A percentile compares a stretch with the other conserved stretches of the same genome.
Conservation (phyloP, 768 basidiomycete genomes). For the Artomyces pyxidatus region DNA sequence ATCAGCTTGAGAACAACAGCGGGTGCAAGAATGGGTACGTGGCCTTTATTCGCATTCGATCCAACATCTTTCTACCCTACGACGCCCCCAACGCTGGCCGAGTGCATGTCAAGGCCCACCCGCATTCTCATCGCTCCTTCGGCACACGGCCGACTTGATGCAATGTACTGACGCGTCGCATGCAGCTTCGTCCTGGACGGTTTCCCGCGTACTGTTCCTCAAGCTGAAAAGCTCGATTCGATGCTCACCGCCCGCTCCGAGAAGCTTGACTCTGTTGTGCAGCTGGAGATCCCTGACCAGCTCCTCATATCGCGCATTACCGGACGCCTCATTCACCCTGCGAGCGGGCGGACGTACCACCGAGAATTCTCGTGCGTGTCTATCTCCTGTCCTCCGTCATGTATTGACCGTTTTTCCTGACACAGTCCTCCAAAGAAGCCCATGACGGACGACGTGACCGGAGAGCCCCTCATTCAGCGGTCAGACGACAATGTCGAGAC, state of each 20-base stretch:
- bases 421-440: slow-evolving; percentile 92
- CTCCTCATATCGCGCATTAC: slow-evolving; percentile 97
- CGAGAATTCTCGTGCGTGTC: slow-evolving; percentile 83
- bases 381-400: neutral
- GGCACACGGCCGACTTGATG: no score
- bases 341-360: slow-evolving; percentile 90
- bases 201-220: slow-evolving; percentile 96
- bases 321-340: slow-evolving; percentile 86
- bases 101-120: neutral
- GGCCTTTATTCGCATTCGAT: neutral
- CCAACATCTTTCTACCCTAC: neutral
- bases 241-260: slow-evolving; percentile 83
- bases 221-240: slow-evolving; percentile 90
- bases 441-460: slow-evolving; percentile 89
- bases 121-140: neutral
- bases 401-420: neutral
- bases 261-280: slow-evolving; percentile 85
- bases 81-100: neutral
- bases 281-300: slow-evolving; percentile 88
- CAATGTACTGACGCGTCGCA: neutral
- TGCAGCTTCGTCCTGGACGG: slow-evolving; percentile 94
- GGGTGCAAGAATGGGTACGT: slow-evolving; percentile 92
- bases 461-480: slow-evolving; percentile 93
- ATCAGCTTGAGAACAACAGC: slow-evolving; percentile 89
- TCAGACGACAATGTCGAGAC: slow-evolving; percentile 98